Conservation (phyloP, 164 flowering plant species). For the Macadamia tetraphylla region DNA sequence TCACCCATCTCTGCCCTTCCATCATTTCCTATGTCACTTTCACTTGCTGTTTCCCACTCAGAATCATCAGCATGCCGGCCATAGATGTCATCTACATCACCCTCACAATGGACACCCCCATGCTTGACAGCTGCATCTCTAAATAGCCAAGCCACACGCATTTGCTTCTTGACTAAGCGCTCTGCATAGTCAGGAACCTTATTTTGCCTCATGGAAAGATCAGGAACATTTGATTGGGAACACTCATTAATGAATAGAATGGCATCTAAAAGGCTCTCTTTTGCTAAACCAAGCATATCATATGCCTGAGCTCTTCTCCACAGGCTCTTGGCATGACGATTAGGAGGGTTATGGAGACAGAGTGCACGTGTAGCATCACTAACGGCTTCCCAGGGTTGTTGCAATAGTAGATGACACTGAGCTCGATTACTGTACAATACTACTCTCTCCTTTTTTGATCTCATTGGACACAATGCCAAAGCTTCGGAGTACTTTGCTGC, state of each 20-base stretch:
- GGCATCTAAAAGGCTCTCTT: conserved; percentile 96
- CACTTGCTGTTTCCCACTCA: conserved; percentile 99
- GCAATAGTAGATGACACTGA: conserved; percentile 88
- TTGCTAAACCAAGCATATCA: conserved; percentile 94
- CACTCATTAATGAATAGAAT: conserved; percentile 92
- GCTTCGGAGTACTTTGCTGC: conserved; percentile 95
- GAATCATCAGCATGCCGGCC: conserved; percentile 87
- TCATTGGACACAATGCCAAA: conserved; percentile 78
- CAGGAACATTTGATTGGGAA: conserved; percentile 89
- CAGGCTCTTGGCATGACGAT: conserved; percentile 93
- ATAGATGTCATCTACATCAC: conserved; percentile 54
- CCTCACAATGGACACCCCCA: conserved; percentile 76
- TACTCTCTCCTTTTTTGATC: conserved; percentile 85
- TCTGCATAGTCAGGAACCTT: conserved; percentile 99
- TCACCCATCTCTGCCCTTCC: conserved; percentile 59
- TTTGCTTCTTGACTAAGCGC: conserved; percentile 88
- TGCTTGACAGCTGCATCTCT: conserved; percentile 86
- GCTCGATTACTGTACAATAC: conserved; percentile 95
- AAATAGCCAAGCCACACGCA: conserved; percentile 98
- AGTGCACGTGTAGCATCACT: conserved; percentile 95
- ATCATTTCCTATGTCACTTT: conserved; percentile 89
- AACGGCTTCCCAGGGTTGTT: conserved; percentile 87
- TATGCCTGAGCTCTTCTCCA: conserved; percentile 99
- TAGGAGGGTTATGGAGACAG: conserved; percentile 81
- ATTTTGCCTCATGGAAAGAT: conserved; percentile 75